Conservation (phyloP, 2,329 filamentous ascomycete species). For the Fusarium acutatum region DNA sequence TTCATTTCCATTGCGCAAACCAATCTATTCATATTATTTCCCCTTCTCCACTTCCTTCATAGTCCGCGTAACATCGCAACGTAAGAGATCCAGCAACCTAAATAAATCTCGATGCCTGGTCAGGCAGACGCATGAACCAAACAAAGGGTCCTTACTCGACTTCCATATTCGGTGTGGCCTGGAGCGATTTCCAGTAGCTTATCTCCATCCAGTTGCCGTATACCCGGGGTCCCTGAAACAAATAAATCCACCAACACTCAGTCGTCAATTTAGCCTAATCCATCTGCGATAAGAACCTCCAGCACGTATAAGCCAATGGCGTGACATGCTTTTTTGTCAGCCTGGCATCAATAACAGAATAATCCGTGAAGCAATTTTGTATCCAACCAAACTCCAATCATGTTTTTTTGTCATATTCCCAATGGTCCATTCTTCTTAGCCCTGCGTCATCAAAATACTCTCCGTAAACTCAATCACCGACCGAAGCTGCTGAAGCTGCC, state of each 20-base stretch:
- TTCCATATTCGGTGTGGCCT: background rate
- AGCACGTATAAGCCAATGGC: background rate
- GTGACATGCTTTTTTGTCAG: accelerated
- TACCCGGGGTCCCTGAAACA: background rate
- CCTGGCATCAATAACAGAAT: background rate
- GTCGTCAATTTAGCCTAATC: background rate
- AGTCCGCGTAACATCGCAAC: background rate
- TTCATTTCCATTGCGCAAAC: accelerated
- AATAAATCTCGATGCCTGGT: background rate
- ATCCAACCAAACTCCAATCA: background rate
- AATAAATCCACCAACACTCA: background rate
- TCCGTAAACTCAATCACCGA: slow-evolving; percentile 21
- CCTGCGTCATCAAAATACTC: slow-evolving; percentile 9
- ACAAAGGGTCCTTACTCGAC: background rate
- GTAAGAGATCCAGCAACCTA: background rate
- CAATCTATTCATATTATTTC: background rate
- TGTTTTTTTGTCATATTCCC: background rate
- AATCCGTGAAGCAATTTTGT: background rate
- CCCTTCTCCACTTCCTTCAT: background rate
- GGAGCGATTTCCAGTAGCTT: background rate
- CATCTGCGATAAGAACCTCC: background rate
- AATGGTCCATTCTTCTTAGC: background rate
- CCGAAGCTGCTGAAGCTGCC: slow-evolving; percentile 13
- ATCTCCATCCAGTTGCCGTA: background rate
- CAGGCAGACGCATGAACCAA: background rate